Base-by-base conservation (phyloP, 2,329 filamentous ascomycete species). In the Emmonsia crescens region DNA sequence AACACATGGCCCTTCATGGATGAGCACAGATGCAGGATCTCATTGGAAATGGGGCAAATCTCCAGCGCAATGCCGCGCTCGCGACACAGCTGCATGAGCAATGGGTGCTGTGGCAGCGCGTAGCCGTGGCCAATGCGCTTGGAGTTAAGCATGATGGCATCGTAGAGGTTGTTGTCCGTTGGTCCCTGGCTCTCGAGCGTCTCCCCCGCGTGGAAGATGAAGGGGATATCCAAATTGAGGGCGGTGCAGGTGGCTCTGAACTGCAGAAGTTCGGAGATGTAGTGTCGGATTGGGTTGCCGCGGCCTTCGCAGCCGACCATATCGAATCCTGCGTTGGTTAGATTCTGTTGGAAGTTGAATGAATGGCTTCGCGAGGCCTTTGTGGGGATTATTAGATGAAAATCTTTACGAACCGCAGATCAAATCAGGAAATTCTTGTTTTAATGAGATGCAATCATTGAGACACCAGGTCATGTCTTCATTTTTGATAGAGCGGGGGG, bases 191-290 rank as follows among this genome's bases (percentile, higher is more conserved):
- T 85, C 19, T 90, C 91, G 0, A 96, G 83, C 40, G 86, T 90
- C 75, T 96, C 92, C 66, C 92, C 93, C 0, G 93, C 92, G 73
- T 96, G 92, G 78, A 97, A 95, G 79, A 96, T 96, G 78, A 96
- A 96, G 0, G 93, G 93, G 10, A 99, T 85, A 57, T 91, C 85
- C 44, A 96, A 83, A 2, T 83, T 85, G 69, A 91, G 87, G 70
- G 89, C 82, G 0, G 84, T 83, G 72, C 91, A 96, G 68, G 88
- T 84, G 74, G 93, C 92, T 66, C 87, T 86, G 81, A 97, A 96
- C 91, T 91, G 96, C 74, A 96, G 93, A 0, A 97, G 78, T 69
- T 96, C 85, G 0, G 92, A 91, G 0, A 93, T 82, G 3, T 96
- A 77, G 66, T 94, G 89, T 36, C 82, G 80, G 31, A 96, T 82